These are phyloP conservation scores for Globisporangium recalcitrans DNA, from an alignment of 352 stramenopile species.

Conservation along the genomic window DNA sequence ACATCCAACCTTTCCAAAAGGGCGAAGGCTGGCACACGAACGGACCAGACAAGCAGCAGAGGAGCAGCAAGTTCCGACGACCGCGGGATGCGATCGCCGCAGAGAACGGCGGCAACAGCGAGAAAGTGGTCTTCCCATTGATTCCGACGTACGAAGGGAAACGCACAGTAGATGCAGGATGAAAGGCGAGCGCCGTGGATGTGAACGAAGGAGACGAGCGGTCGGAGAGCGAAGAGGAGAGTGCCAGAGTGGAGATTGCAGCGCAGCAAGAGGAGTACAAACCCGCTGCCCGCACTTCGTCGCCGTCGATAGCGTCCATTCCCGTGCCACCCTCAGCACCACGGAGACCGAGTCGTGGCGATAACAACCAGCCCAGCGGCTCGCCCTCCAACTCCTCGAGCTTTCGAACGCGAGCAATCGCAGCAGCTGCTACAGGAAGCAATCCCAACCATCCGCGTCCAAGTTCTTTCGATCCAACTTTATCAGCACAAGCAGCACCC, in stretches of 20 bases:
- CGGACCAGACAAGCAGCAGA: constrained; percentile 20
- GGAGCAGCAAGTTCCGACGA: constrained; percentile 18
- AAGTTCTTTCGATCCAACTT: not conserved
- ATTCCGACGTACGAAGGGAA: constrained; percentile 16
- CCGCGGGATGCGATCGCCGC: constrained; percentile 17
- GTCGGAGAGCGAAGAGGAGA: constrained; percentile 9
- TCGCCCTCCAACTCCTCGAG: constrained; percentile 12
- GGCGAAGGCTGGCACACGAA: constrained; percentile 66
- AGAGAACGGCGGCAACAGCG: constrained; percentile 4
- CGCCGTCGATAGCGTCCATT: constrained; percentile 21
- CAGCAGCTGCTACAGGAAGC: constrained; percentile 9
- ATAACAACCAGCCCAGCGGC: constrained; percentile 23
- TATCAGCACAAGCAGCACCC: not conserved
- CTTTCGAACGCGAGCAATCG: constrained; percentile 26
- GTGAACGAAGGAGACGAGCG: constrained; percentile 10
- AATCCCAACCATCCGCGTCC: not conserved
- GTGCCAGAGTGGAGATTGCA: not conserved
- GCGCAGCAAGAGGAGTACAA: not conserved
- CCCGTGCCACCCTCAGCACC: constrained; percentile 21
- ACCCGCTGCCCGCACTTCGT: constrained; percentile 7
- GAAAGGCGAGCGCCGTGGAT: not conserved
- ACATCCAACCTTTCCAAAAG: constrained; percentile 66
- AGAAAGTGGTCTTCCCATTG: constrained; percentile 47
- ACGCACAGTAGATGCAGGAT: not conserved
- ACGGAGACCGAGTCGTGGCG: constrained; percentile 14